Conservation (phyloP, 352 stramenopile genomes). For the Pythium rishiriense region DNA sequence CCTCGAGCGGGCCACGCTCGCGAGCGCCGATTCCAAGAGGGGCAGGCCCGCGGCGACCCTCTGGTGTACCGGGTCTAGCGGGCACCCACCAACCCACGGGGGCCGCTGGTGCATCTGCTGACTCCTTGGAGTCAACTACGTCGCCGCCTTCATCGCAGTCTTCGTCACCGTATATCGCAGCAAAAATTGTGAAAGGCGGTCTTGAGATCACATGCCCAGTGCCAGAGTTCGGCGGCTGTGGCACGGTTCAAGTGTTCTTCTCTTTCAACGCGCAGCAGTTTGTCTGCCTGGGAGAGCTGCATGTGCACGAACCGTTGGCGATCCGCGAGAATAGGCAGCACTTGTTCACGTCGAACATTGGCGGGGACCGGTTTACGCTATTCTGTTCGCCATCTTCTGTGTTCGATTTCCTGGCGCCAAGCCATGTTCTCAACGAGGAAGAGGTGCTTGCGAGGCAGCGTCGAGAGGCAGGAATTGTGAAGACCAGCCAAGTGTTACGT, state of each 20-base stretch:
- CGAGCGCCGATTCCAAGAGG: conserved; percentile 1
- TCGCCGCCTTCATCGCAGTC: background rate
- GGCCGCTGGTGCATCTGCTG: background rate
- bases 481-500: background rate
- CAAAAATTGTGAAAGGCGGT: conserved; percentile 42
- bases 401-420: conserved; percentile 37
- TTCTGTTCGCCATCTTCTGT: conserved; percentile 58
- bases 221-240: conserved; percentile 49
- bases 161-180: conserved; percentile 47
- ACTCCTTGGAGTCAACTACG: background rate
- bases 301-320: conserved; percentile 51
- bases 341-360: conserved; percentile 67
- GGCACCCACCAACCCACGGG: background rate
- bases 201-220: conserved; percentile 52
- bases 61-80: background rate
- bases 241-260: conserved; percentile 50
- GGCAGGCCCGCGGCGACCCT: conserved; percentile 14
- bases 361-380: conserved; percentile 50
- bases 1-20: conserved; percentile 6
- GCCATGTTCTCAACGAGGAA: conserved; percentile 49
- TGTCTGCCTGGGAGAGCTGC: conserved; percentile 52
- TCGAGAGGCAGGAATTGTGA: background rate
- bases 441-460: conserved; percentile 10
- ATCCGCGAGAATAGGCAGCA: conserved; percentile 54
- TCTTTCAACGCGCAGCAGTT: conserved; percentile 80